These are phyloP conservation scores for Rosa hybrid DNA, from an alignment of 331 rosid species.

Conservation along the genomic window DNA sequence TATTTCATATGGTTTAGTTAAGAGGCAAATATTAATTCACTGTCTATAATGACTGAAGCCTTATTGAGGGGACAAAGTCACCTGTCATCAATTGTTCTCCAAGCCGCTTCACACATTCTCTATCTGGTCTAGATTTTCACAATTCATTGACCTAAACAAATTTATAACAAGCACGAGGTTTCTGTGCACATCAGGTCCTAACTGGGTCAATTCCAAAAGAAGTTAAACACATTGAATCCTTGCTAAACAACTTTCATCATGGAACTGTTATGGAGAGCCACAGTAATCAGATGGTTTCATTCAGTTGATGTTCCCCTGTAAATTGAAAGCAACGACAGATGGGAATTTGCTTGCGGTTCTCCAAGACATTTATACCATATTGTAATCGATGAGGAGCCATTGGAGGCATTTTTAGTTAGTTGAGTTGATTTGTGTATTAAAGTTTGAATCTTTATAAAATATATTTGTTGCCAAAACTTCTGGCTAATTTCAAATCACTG, in stretches of 20 bases:
- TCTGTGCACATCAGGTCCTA: constrained; percentile 57
- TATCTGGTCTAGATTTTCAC: neutral
- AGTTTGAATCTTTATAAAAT: neutral
- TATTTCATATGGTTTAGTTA: constrained; percentile 3
- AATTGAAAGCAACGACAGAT: neutral
- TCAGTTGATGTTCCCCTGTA: constrained; percentile 24
- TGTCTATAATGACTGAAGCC: neutral
- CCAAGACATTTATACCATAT: neutral
- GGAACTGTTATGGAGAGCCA: constrained; percentile 47
- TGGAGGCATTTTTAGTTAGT: neutral
- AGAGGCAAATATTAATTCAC: neutral
- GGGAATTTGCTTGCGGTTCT: neutral
- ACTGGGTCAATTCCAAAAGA: constrained; percentile 91
- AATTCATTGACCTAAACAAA: neutral
- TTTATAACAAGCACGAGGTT: constrained; percentile 11
- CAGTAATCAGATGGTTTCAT: constrained; percentile 37
- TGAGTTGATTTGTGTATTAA: neutral
- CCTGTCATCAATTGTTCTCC: neutral
- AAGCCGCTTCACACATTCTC: neutral
- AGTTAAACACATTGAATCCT: constrained; percentile 71
- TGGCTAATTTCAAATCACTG: neutral
- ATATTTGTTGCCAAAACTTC: neutral
- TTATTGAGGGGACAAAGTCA: neutral
- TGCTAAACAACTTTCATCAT: constrained; percentile 63
- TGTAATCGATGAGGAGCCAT: neutral